Percentiles rank a stretch among this genome's conserved stretches.
phyloP scores from a whole-genome alignment of 2,329 filamentous ascomycete genomes.

The Ramularia endophylla region DNA sequence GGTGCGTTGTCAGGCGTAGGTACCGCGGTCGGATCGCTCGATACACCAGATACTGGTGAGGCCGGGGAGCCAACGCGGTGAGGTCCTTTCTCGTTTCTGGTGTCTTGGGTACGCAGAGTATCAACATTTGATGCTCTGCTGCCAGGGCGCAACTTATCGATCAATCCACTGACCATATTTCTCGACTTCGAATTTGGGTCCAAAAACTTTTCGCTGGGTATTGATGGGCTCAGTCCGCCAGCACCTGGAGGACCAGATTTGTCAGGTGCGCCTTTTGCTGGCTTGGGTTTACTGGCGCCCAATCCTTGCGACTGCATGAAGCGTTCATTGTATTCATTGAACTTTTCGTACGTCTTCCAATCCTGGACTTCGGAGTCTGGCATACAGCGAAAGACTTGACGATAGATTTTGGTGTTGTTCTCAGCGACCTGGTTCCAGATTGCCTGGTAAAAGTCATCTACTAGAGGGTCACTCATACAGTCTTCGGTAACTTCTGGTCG shows the following conservation, averaged over 20 bases:
- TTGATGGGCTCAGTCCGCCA: constrained; percentile 21
- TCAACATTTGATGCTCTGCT: constrained; percentile 23
- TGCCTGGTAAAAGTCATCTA: constrained; percentile 75
- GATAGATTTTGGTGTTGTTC: constrained; percentile 94
- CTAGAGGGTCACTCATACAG: constrained; percentile 89
- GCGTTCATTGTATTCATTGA: constrained; percentile 65
- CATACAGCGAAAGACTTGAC: constrained; percentile 92
- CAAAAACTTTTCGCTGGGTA: constrained; percentile 10
- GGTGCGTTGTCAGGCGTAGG: constrained; percentile 22
- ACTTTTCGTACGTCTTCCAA: constrained; percentile 91
- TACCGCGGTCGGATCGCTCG: constrained; percentile 26
- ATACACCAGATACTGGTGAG: constrained; percentile 19
- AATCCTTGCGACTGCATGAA: constrained; percentile 63
- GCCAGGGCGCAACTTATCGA: constrained; percentile 29
- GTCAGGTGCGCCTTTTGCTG: constrained; percentile 42
- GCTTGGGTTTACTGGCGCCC: constrained; percentile 48
- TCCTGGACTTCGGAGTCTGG: constrained; percentile 90
- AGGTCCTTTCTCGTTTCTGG: constrained; percentile 20
- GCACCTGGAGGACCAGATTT: constrained; percentile 46
- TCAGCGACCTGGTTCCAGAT: constrained; percentile 81
- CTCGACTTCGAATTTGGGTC: constrained; percentile 10
- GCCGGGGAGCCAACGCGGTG: constrained; percentile 13
- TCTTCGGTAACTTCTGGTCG: constrained; percentile 73
- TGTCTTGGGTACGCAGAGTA: constrained; percentile 16
- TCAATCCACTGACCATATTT: constrained; percentile 26